Conservation (phyloP, 306 rosid genomes). For the Cucumis hystrix region DNA sequence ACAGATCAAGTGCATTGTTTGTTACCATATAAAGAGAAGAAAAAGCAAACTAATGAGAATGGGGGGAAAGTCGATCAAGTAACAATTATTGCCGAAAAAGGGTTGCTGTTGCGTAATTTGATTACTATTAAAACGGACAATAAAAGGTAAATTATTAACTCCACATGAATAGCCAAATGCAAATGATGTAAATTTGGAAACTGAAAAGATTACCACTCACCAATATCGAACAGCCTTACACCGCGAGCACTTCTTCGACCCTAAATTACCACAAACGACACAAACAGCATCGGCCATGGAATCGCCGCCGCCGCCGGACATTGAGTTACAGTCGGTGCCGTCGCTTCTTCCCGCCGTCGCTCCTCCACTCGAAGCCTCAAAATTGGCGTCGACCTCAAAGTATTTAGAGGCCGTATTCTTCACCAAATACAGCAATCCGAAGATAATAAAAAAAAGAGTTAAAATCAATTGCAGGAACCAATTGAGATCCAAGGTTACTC, state of each 20-base stretch:
- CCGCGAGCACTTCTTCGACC: slow-evolving; percentile 59
- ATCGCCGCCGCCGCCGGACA: slow-evolving; percentile 37
- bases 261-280: slow-evolving; percentile 35
- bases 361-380: slow-evolving; percentile 23
- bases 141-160: background rate
- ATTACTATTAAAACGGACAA: background rate
- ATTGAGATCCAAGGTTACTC: slow-evolving; percentile 70
- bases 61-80: background rate
- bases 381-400: slow-evolving; percentile 79
- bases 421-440: slow-evolving; percentile 46
- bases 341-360: slow-evolving; percentile 11
- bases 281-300: slow-evolving; percentile 27
- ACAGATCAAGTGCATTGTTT: background rate
- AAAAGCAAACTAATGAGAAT: background rate
- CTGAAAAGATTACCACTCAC: slow-evolving; percentile 15
- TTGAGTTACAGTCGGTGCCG: slow-evolving; percentile 24
- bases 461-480: slow-evolving; percentile 62
- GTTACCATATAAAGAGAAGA: background rate
- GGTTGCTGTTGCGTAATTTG: background rate
- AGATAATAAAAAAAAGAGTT: slow-evolving; percentile 25
- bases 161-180: background rate
- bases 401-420: slow-evolving; percentile 79
- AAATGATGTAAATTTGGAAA: background rate
- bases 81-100: slow-evolving; percentile 1
- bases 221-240: slow-evolving; percentile 81